Conservation (phyloP, 176 grass and related monocot species). For the Bothriochloa decipiens region DNA sequence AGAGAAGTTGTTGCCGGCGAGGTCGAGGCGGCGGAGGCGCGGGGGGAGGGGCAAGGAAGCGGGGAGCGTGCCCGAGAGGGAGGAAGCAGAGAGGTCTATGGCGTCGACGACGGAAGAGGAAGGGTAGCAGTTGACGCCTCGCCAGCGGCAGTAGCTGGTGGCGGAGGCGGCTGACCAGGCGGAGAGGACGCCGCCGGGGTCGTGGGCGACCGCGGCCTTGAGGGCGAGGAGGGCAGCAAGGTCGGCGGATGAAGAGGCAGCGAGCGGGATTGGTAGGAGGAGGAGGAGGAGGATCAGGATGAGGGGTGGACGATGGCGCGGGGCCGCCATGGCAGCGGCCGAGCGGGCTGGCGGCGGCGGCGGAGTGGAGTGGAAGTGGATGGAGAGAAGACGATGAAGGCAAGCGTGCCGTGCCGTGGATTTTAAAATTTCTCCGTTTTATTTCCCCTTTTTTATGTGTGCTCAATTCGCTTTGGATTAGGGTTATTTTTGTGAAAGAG, state of each 20-base stretch:
- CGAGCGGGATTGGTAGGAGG: not conserved
- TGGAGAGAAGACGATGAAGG: conserved; percentile 16
- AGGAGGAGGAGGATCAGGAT: conserved; percentile 12
- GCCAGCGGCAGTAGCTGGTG: conserved; percentile 51
- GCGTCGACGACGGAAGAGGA: conserved; percentile 27
- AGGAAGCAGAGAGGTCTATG: conserved; percentile 45
- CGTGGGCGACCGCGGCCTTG: conserved; percentile 49
- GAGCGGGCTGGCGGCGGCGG: not conserved
- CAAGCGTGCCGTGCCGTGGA: not conserved
- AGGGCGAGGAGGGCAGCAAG: conserved; percentile 49
- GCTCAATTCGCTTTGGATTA: too few relatives aligned
- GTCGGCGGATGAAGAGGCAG: conserved; percentile 26
- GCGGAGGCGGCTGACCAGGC: conserved; percentile 38
- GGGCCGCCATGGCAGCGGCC: conserved; percentile 46
- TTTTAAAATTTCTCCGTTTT: too few relatives aligned
- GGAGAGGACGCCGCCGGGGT: conserved; percentile 50
- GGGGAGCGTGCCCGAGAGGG: conserved; percentile 52
- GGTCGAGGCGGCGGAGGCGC: conserved; percentile 59
- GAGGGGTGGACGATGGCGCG: not conserved
- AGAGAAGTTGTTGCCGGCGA: conserved; percentile 59
- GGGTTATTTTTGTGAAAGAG: too few relatives aligned
- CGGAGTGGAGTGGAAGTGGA: not conserved
- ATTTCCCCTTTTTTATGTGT: too few relatives aligned
- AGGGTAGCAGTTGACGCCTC: conserved; percentile 57
- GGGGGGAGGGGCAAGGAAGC: conserved; percentile 34